Evolutionary conservation across 129 eudicot genomes (phyloP).

Genomic region (Tagetes erecta): DNA sequence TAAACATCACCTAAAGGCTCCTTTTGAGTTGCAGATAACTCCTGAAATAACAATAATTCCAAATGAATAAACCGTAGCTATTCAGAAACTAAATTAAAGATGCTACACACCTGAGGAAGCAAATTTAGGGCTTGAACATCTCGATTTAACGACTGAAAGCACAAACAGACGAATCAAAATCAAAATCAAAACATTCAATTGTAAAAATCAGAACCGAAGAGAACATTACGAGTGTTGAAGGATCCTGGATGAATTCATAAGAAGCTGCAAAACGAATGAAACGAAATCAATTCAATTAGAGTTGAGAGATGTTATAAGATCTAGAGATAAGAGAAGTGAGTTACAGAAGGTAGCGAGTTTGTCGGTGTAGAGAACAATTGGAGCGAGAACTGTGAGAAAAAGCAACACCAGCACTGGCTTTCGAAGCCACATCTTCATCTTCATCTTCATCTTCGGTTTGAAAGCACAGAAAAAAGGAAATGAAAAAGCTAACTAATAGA

Average conservation of each 20-base stretch:
- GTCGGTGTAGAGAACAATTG: constrained; percentile 73
- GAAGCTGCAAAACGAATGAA: constrained; percentile 9
- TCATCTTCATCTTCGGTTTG: constrained; percentile 7
- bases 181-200: constrained; percentile 6
- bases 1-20: constrained; percentile 24
- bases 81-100: background rate
- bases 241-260: constrained; percentile 21
- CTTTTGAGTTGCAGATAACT: constrained; percentile 30
- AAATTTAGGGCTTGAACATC: constrained; percentile 55
- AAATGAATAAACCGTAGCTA: background rate
- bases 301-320: background rate
- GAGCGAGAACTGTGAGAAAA: constrained; percentile 65
- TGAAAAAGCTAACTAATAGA: background rate
- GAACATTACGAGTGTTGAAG: constrained; percentile 17
- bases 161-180: constrained; percentile 16
- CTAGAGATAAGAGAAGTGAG: background rate
- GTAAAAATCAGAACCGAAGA: background rate
- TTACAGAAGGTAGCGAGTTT: constrained; percentile 38
- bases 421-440: constrained; percentile 49
- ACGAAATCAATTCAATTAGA: background rate
- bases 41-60: constrained; percentile 39
- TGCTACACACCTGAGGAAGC: constrained; percentile 63
- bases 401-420: constrained; percentile 53
- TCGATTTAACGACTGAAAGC: constrained; percentile 53
- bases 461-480: too few relatives aligned